Percentiles rank a stretch among this genome's conserved stretches.
Conservation (phyloP, 1,284 basidiomycete species). For the Malassezia nana region DNA sequence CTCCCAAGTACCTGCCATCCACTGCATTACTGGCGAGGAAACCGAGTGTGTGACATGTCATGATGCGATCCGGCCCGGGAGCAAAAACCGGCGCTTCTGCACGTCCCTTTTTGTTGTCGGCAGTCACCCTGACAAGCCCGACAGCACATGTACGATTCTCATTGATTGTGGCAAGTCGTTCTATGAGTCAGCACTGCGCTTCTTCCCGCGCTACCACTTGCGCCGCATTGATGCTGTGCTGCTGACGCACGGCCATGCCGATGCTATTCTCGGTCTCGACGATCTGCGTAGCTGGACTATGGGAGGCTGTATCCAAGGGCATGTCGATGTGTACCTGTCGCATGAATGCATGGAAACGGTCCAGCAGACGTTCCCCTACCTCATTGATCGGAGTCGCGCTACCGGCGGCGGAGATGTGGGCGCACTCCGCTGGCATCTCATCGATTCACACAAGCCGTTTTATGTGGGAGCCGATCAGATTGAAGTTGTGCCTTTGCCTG, state of each 20-base stretch:
- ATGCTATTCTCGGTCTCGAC: conserved; percentile 42
- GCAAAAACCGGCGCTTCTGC: conserved; percentile 36
- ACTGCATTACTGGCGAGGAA: conserved; percentile 22
- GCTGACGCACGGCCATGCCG: conserved; percentile 42
- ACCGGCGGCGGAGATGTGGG: conserved; percentile 43
- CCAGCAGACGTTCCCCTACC: conserved; percentile 35
- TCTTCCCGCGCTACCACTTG: conserved; percentile 26
- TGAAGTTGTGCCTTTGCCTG: conserved; percentile 26
- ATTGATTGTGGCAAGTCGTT: conserved; percentile 47
- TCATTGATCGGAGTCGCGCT: conserved; percentile 30
- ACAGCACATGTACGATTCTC: conserved; percentile 25
- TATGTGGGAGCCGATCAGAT: conserved; percentile 12
- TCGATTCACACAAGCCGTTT: conserved; percentile 26
- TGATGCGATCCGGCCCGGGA: conserved; percentile 29
- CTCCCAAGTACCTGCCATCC: conserved; percentile 36
- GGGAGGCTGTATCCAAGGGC: conserved; percentile 28
- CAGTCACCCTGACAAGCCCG: conserved; percentile 9
- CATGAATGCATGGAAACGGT: conserved; percentile 32
- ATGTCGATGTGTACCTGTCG: conserved; percentile 40
- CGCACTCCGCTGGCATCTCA: conserved; percentile 39
- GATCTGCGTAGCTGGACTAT: conserved; percentile 43
- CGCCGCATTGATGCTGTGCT: conserved; percentile 35
- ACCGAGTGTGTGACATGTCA: conserved; percentile 27
- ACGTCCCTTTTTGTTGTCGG: conserved; percentile 28
- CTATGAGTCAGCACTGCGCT: conserved; percentile 27